Evolutionary conservation across 306 rosid genomes (phyloP), one percentile per base, ranked within the genome.

Genomic region (Dalbergia oliveri): DNA sequence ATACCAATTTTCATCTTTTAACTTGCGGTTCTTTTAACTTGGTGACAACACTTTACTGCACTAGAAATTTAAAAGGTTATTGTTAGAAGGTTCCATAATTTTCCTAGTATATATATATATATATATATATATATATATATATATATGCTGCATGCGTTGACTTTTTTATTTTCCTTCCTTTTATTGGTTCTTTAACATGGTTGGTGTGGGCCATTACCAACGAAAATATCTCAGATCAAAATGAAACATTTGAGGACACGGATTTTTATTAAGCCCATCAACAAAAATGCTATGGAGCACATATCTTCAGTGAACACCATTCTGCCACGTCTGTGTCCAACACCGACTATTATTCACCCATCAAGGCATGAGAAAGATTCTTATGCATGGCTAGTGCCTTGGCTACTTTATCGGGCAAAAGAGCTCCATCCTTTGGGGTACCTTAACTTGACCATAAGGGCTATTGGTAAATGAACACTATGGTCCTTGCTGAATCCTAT

Each of bases 301-400:
- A 81, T 11, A 44, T 15, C 34, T 26, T 34, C 8, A 11, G 35
- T 75, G 92, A 79, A 65, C 31, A 9, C 11, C 10, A 10, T 35
- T 19, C 64, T 33, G 15, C 84, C 88, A 82, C 87, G 81, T 81
- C 67, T 39, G 33, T 67, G 43, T 73, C 79, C 78, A 83, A 75
- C 56, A 66, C 9, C 84, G 63, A 60, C 19, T 11, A 67, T 34
- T 43, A 63, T 64, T 82, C 77, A 57, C 66, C 72, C 21, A 79
- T 35, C 43, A 49, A 47, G 13, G 16, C 79, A 13, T 12, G n/a
- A 57, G 18, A 80, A 58, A 82, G 76, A 74, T 82, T 82, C 86
- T 68, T 35, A 9, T 70, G 61, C 75, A 61, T 81, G 0, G 45
- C 8, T 60, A 58, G 15, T 53, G 78, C 49, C 49, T 66, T 5